phyloP scores from a whole-genome alignment of 169 alveolate genomes.

The Cryptosporidium sp. region DNA sequence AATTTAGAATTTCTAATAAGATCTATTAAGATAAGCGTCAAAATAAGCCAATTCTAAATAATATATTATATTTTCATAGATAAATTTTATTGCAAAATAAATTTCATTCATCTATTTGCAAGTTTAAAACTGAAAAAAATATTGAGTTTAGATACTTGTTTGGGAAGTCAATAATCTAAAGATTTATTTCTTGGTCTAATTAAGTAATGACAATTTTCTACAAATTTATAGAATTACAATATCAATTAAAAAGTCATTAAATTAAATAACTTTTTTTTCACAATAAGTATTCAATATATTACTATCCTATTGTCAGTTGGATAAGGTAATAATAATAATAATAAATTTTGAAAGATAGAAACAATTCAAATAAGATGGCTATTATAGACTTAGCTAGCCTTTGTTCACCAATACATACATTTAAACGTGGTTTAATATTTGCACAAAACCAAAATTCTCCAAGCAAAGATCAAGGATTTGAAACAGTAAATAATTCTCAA shows the following conservation, averaged over 20 bases:
- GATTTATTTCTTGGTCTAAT: not conserved
- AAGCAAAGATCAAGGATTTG: not conserved
- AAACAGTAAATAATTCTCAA: not conserved
- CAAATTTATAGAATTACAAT: not conserved
- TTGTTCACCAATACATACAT: conserved; percentile 59
- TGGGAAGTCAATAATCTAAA: not conserved
- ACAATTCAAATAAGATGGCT: conserved; percentile 10
- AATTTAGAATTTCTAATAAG: not conserved
- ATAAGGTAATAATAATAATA: too few relatives aligned
- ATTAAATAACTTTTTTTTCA: not conserved
- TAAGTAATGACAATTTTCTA: conserved; percentile 1
- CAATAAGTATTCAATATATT: too few relatives aligned
- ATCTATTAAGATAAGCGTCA: not conserved
- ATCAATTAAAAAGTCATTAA: too few relatives aligned
- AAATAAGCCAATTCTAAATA: not conserved
- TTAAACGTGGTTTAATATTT: conserved; percentile 33
- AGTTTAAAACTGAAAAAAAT: not conserved
- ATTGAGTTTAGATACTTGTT: not conserved
- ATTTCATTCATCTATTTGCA: not conserved
- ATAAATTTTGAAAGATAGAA: not conserved
- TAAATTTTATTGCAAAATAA: not conserved
- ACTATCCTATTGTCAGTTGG: too few relatives aligned
- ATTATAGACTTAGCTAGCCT: conserved; percentile 64
- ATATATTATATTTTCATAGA: not conserved
- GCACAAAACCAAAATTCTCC: not conserved